A percentile compares a stretch with the other conserved stretches of the same genome.
phyloP scores from a whole-genome alignment of 2,329 filamentous ascomycete species.

The Helotiales sp. region DNA sequence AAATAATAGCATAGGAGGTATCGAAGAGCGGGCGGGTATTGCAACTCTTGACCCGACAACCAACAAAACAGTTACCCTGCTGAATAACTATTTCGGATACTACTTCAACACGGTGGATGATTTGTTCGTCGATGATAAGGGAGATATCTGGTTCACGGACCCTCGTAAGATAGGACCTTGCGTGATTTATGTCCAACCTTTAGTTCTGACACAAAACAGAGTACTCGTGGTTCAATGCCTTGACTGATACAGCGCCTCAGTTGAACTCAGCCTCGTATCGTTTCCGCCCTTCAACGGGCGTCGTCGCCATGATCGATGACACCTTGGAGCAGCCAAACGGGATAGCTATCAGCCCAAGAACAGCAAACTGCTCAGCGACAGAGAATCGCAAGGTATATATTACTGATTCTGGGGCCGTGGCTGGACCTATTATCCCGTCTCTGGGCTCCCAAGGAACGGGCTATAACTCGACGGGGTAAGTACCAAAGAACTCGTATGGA shows the following conservation, averaged over 20 bases:
- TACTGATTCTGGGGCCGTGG: constrained; percentile 39
- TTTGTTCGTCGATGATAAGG: constrained; percentile 36
- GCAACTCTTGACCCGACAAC: constrained; percentile 29
- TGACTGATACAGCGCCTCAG: constrained; percentile 38
- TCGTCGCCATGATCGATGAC: constrained; percentile 40
- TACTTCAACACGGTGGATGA: constrained; percentile 42
- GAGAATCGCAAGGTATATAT: constrained; percentile 36
- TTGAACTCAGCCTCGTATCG: constrained; percentile 41
- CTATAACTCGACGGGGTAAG: constrained; percentile 35
- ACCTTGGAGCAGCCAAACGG: constrained; percentile 43
- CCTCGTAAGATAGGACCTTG: not conserved
- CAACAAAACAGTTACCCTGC: constrained; percentile 27
- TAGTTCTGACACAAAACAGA: constrained; percentile 9
- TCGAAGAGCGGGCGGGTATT: constrained; percentile 40
- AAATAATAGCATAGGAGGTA: constrained; percentile 38
- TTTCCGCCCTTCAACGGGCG: constrained; percentile 37
- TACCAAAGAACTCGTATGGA: not conserved
- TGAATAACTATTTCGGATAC: constrained; percentile 38
- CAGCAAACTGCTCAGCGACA: not conserved
- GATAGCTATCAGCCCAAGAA: constrained; percentile 40
- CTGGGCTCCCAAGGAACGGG: constrained; percentile 33
- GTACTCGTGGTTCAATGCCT: constrained; percentile 39
- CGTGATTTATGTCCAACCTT: not conserved
- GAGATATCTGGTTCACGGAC: constrained; percentile 35
- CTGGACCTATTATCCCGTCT: constrained; percentile 25